Evolutionary conservation across 768 basidiomycete genomes (phyloP).

Genomic region (Baorangia bicolor): DNA sequence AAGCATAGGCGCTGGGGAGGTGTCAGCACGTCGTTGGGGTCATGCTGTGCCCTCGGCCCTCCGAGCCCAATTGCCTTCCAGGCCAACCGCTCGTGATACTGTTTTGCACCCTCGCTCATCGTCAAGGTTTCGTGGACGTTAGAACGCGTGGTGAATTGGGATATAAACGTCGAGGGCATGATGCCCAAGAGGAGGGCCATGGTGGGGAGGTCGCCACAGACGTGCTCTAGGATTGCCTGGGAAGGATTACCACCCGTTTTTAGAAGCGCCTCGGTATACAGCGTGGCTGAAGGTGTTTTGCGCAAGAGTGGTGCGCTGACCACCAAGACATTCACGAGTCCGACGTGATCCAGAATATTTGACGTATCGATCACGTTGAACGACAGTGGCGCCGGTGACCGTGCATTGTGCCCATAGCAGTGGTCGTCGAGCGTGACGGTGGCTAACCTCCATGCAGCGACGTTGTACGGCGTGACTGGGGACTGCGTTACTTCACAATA

Average conservation of each 20-base stretch:
- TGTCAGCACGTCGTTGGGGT: too few species aligned
- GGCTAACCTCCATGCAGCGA: conserved; percentile 25
- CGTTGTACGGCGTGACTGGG: conserved; percentile 16
- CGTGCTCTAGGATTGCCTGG: conserved; percentile 12
- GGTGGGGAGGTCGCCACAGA: conserved; percentile 26
- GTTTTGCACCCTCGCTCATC: neutral
- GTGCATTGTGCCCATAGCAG: conserved; percentile 14
- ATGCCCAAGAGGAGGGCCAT: conserved; percentile 27
- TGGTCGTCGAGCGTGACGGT: conserved; percentile 21
- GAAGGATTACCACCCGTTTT: conserved; percentile 9
- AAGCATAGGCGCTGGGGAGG: conserved; percentile 10
- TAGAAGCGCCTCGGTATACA: conserved; percentile 31
- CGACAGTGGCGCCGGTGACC: conserved; percentile 19
- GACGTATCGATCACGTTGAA: conserved; percentile 36
- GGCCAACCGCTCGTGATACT: conserved; percentile 26
- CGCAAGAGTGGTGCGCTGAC: conserved; percentile 23
- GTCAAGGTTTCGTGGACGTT: conserved; percentile 19
- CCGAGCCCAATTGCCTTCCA: conserved; percentile 18
- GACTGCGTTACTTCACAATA: conserved; percentile 10
- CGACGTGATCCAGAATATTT: conserved; percentile 26
- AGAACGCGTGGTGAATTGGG: conserved; percentile 26
- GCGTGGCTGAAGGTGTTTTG: conserved; percentile 16
- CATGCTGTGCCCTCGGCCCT: neutral
- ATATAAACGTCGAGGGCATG: conserved; percentile 21
- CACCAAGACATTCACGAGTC: conserved; percentile 28